Conservation (phyloP, 352 stramenopile species). For the Thalassiosira mediterranea region DNA sequence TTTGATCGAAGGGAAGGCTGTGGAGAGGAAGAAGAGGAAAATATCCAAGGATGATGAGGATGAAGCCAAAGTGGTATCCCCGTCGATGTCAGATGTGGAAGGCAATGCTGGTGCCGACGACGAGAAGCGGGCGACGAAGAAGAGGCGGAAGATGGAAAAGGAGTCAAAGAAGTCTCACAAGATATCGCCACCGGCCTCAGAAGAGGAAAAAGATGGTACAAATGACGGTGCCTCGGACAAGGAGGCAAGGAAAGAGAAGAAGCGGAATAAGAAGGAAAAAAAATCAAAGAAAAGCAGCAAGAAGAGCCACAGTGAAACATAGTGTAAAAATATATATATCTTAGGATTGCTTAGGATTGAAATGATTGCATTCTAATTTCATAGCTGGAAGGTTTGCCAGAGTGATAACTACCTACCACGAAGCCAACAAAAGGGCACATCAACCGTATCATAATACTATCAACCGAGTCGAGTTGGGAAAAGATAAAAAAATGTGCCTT, state of each 20-base stretch:
- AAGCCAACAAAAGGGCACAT: no score
- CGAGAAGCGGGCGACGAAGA: conserved; percentile 27
- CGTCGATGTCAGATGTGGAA: conserved; percentile 17
- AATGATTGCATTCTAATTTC: no score
- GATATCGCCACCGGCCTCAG: conserved; percentile 7
- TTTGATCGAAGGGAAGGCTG: conserved; percentile 8
- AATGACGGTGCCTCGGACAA: no score
- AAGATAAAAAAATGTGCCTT: no score
- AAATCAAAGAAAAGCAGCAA: conserved; percentile 31
- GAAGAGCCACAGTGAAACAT: conserved; percentile 12
- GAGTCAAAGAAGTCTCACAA: conserved; percentile 9
- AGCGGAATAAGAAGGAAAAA: conserved; percentile 21
- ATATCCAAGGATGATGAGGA: conserved; percentile 19
- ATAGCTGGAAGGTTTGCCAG: no score
- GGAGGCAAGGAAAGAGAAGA: conserved; percentile 9
- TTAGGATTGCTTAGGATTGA: no score
- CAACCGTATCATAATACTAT: no score
- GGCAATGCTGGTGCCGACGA: neutral
- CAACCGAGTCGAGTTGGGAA: no score
- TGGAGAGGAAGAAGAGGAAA: no score
- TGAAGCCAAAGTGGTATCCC: no score
- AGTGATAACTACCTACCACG: no score
- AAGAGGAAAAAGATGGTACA: conserved; percentile 17
- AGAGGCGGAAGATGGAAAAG: conserved; percentile 20
- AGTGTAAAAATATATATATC: conserved; percentile 19